Percentiles rank a stretch among this genome's conserved stretches.
Conservation (phyloP, 2,329 filamentous ascomycete genomes). For the Venturiaceae sp. region DNA sequence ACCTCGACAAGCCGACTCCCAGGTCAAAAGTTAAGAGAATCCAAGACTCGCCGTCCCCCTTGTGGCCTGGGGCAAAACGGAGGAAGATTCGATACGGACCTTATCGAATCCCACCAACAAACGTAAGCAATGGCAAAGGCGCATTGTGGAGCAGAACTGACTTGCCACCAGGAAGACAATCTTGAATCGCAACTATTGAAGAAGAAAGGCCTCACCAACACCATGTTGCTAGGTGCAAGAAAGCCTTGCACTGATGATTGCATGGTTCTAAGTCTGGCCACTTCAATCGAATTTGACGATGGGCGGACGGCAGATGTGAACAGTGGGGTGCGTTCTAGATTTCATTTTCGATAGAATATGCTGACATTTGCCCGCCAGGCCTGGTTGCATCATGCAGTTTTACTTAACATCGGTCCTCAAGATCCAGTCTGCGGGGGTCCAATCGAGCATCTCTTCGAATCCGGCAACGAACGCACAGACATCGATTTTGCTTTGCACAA, state of each 20-base stretch:
- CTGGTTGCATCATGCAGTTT: conserved; percentile 3
- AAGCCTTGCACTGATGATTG: conserved; percentile 6
- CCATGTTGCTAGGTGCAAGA: not conserved
- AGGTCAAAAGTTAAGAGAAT: not conserved
- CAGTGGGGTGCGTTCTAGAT: not conserved
- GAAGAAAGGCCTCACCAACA: not conserved
- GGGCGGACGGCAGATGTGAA: not conserved
- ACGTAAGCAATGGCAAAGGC: too few relatives aligned
- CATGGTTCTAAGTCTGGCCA: not conserved
- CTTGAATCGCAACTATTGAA: not conserved
- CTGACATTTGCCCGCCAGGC: not conserved
- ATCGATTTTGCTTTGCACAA: not conserved
- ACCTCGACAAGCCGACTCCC: not conserved
- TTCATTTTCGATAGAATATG: not conserved
- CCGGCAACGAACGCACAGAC: conserved; percentile 1
- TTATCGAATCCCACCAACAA: conserved; percentile 3
- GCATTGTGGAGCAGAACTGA: too few relatives aligned
- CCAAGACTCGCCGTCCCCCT: not conserved
- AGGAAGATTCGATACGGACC: conserved; percentile 5
- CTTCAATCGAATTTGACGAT: conserved; percentile 1
- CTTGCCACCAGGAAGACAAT: conserved; percentile 4
- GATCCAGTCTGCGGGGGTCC: not conserved
- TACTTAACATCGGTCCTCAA: not conserved
- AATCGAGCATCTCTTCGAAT: conserved; percentile 3
- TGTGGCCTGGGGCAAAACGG: not conserved